These are phyloP conservation scores for Stachybotrys echinatus DNA, from an alignment of 2,329 filamentous ascomycete species.

Conservation along the genomic window DNA sequence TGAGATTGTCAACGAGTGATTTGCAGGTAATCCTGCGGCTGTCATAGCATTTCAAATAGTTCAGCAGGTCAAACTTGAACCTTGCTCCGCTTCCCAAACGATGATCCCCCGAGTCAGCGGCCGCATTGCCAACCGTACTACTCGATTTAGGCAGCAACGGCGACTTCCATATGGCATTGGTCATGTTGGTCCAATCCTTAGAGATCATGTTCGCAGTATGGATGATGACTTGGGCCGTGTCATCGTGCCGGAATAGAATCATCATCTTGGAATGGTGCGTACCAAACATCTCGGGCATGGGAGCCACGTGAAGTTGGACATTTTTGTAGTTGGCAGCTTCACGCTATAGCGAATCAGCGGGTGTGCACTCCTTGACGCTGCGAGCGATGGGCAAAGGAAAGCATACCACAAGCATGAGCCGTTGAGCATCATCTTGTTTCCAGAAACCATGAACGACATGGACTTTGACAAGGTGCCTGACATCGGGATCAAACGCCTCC, in stretches of 20 bases:
- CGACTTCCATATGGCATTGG: conserved; percentile 76
- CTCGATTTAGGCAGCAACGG: conserved; percentile 55
- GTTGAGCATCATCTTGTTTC: conserved; percentile 61
- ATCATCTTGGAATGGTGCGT: conserved; percentile 89
- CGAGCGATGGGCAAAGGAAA: background rate
- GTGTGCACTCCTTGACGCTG: background rate
- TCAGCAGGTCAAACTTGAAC: conserved; percentile 72
- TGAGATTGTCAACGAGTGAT: conserved; percentile 52
- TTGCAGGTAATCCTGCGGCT: conserved; percentile 45
- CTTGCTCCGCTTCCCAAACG: conserved; percentile 53
- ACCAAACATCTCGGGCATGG: conserved; percentile 78
- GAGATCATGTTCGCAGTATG: conserved; percentile 91
- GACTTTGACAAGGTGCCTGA: conserved; percentile 41
- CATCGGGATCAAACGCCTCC: conserved; percentile 47
- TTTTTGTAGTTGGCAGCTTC: conserved; percentile 59
- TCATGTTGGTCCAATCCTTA: conserved; percentile 84
- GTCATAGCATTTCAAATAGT: conserved; percentile 69
- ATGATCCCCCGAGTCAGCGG: background rate
- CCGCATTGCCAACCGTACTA: conserved; percentile 4
- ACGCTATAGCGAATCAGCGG: conserved; percentile 37
- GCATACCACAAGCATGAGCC: conserved; percentile 51
- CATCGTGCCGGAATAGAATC: conserved; percentile 72
- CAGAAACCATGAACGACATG: conserved; percentile 58
- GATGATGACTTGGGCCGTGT: conserved; percentile 71
- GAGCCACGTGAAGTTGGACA: conserved; percentile 65